These are phyloP conservation scores for Pseudonitzschia pungens DNA, from an alignment of 108 stramenopile species.

Conservation along the genomic window DNA sequence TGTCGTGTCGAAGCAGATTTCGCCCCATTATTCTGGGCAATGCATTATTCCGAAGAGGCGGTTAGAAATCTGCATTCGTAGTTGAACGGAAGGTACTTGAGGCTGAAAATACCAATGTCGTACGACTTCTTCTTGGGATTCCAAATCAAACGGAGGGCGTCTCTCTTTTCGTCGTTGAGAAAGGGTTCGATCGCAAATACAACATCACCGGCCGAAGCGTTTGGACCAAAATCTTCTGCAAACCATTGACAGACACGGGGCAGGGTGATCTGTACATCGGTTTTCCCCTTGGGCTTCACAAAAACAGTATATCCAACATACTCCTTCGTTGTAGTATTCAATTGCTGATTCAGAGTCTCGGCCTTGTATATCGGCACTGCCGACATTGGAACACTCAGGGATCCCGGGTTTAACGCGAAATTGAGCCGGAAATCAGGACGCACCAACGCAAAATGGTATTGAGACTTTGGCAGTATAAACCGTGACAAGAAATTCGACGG, in stretches of 20 bases:
- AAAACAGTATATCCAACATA: slow-evolving; percentile 23
- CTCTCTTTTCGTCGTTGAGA: slow-evolving; percentile 23
- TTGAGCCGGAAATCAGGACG: slow-evolving; percentile 60
- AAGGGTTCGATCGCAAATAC: slow-evolving; percentile 29
- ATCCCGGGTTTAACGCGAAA: slow-evolving; percentile 72
- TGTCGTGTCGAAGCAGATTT: too few relatives aligned
- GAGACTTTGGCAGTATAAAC: slow-evolving; percentile 57
- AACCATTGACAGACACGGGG: slow-evolving; percentile 56
- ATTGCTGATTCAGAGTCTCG: slow-evolving; percentile 33
- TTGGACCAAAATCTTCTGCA: slow-evolving; percentile 45
- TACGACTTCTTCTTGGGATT: slow-evolving; percentile 14
- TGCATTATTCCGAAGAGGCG: neutral
- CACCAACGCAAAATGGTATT: slow-evolving; percentile 50
- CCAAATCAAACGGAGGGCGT: slow-evolving; percentile 17
- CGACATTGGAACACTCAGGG: slow-evolving; percentile 47
- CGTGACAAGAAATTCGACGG: slow-evolving; percentile 60
- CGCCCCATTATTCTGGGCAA: too few relatives aligned
- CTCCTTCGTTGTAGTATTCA: slow-evolving; percentile 24
- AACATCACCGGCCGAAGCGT: slow-evolving; percentile 28
- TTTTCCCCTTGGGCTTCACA: slow-evolving; percentile 17
- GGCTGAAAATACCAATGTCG: slow-evolving; percentile 19
- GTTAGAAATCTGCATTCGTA: slow-evolving; percentile 48
- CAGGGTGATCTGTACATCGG: slow-evolving; percentile 27
- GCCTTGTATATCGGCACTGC: slow-evolving; percentile 37
- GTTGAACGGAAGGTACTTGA: slow-evolving; percentile 36